These are phyloP conservation scores for Pyrenochaeta sp. DNA, from an alignment of 2,329 filamentous ascomycete genomes.

Conservation along the genomic window DNA sequence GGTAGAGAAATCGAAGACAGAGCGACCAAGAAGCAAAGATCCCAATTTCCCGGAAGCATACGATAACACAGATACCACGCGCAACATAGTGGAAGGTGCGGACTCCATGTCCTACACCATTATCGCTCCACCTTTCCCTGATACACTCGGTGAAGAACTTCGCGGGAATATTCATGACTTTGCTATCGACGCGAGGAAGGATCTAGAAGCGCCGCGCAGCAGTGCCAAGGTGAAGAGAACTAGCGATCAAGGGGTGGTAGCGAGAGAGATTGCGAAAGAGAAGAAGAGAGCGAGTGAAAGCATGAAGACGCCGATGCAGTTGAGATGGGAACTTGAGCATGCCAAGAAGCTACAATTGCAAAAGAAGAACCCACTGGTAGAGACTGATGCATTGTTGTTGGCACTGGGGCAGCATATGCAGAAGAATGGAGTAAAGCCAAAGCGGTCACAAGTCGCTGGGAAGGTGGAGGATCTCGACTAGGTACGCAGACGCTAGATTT, in stretches of 20 bases:
- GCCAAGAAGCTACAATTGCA: constrained; percentile 31
- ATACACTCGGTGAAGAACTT: constrained; percentile 82
- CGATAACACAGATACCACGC: constrained; percentile 73
- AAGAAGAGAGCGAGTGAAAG: constrained; percentile 26
- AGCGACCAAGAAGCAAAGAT: constrained; percentile 20
- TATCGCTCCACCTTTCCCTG: constrained; percentile 79
- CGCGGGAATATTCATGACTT: constrained; percentile 69
- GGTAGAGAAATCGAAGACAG: constrained; percentile 13
- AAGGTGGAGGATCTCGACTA: constrained; percentile 22
- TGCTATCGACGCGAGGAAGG: constrained; percentile 69
- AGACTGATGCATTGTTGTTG: constrained; percentile 49
- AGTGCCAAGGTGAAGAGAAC: constrained; percentile 11
- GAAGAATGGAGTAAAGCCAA: constrained; percentile 30
- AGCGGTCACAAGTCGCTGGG: constrained; percentile 12
- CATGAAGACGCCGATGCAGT: constrained; percentile 48
- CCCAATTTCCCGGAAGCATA: constrained; percentile 16
- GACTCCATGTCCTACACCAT: constrained; percentile 73
- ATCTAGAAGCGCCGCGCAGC: constrained; percentile 37
- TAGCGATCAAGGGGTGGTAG: constrained; percentile 7
- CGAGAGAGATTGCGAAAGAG: constrained; percentile 41
- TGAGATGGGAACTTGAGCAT: constrained; percentile 43
- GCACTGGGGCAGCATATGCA: constrained; percentile 54
- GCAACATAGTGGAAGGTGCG: constrained; percentile 74
- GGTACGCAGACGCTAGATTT: background rate
- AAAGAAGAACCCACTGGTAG: constrained; percentile 29